Evolutionary conservation across 805 yeast species (phyloP), one percentile per base, ranked within the genome.

Genomic region (Wickerhamiella slavikovae): DNA sequence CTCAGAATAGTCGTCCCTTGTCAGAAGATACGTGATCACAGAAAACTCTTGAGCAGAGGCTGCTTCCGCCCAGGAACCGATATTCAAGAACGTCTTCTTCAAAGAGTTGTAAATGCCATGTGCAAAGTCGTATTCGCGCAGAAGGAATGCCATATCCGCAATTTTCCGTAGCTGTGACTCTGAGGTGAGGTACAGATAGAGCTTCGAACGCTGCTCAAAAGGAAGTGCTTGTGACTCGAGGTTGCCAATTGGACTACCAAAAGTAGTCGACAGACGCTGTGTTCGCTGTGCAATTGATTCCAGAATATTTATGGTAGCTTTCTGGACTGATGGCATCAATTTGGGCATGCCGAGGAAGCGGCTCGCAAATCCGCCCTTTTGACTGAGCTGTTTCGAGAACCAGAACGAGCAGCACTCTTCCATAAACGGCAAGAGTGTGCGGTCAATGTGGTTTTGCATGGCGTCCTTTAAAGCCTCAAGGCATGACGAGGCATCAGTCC

Each of bases 21-120:
- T 82, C 51, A 85, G 58, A 4, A 83, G 51, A 16, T 74, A 55
- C 1, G 91, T 68, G 1, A 72, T 57, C 0, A 83, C 76, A 40
- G 78, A 71, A 75, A 80, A 77, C 49, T 85, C 94, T 38, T 83
- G 82, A n/a, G 75, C 59, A 0, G 91, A 69, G 0, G 94, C 93
- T 29, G 72, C 64, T 41, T 74, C 69, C 9, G 61, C 54, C 80
- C 89, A 79, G 1, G 89, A 79, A 51, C 71, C 75, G 42, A 75
- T 89, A 35, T 66, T 64, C 23, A 67, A 57, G 39, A 72, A 72
- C 46, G 83, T 94, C 42, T 75, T 73, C 35, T 73, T 72, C 22
- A 80, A 60, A 29, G 78, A 48, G 35, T 85, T 96, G 47, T 85
- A 85, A 1, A 80, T 75, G 1, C 76, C 58, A 43, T 75, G 73